Percentiles rank a stretch among this genome's conserved stretches.
phyloP scores from a whole-genome alignment of 2,329 filamentous ascomycete genomes.

The Apiospora koreana region DNA sequence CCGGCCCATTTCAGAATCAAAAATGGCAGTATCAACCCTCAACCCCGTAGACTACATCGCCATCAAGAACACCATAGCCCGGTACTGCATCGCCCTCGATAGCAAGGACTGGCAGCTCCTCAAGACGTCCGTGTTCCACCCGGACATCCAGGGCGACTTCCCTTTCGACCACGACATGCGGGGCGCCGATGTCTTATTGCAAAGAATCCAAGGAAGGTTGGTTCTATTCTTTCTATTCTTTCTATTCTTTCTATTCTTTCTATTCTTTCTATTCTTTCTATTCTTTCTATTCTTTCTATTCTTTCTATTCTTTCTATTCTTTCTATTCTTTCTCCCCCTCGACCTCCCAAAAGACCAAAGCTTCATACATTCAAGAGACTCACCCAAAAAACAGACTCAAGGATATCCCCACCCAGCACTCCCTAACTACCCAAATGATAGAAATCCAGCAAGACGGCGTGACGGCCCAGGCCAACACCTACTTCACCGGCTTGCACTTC shows the following conservation, averaged over 20 bases:
- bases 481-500: constrained; percentile 19
- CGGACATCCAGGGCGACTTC: constrained; percentile 12
- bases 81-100: constrained; percentile 17
- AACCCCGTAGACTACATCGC: constrained; percentile 15
- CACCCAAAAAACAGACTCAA: constrained; percentile 9
- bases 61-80: constrained; percentile 16
- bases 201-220: not conserved
- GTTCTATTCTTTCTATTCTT: not conserved
- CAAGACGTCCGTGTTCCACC: constrained; percentile 12
- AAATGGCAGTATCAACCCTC: not conserved
- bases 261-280: no score
- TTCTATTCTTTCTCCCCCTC: no score
- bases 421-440: constrained; percentile 18
- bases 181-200: constrained; percentile 4
- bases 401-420: constrained; percentile 15
- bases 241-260: no score
- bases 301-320: no score
- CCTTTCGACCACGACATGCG: constrained; percentile 17
- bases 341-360: no score
- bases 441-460: constrained; percentile 13
- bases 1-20: not conserved
- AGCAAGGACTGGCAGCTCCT: constrained; percentile 17
- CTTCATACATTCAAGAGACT: no score
- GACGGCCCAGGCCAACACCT: constrained; percentile 15
- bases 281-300: no score